Base-by-base conservation (phyloP, 768 basidiomycete species). In the Xanthoconium purpureum region DNA sequence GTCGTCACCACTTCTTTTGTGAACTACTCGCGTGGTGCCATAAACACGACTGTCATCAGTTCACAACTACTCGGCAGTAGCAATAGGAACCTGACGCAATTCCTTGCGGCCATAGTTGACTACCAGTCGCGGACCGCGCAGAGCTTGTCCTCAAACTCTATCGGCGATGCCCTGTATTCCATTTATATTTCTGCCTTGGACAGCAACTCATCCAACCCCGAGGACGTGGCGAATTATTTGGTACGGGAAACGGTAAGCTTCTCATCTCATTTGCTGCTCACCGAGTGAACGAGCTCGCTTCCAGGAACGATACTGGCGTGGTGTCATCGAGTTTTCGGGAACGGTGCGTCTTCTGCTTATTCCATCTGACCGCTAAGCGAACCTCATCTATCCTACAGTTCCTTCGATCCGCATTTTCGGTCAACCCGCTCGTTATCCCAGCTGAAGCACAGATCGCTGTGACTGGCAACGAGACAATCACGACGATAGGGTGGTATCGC, bases 161-260 rank as follows among this genome's bases (percentile, higher is more conserved):
- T 67, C 11, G 65, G 63, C 3, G 65, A 66, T 40, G 60, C 60
- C 17, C 18, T 67, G 13, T 62, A 59, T 36, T 54, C 65, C 0
- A 50, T 62, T 5, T 49, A 45, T 24, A 11, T 58, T 18, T 56
- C 57, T 6, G 17, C 54, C 14, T 45, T 45, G 7, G 20, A 30
- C 2, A n/a, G 17, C 18, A 18, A 49, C 29, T 39, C 37, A 6
- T 17, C 12, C 12, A 44, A 9, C 17, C 0, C 18, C 5, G 30
- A 33, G 3, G 47, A 55, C 5, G 20, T 56, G 32, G 40, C 10
- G 2, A 4, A 38, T 2, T 1, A 38, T 6, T 11, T 64, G 10
- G 37, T 58, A 15, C 5, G 8, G 11, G 52, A 61, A 40, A 6
- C 58, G 38, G 60, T 59, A 7, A 32, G 56, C 38, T 18, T 20